Evolutionary conservation across 1,139 yeast species (phyloP).

Genomic region (Pichia inconspicua): DNA sequence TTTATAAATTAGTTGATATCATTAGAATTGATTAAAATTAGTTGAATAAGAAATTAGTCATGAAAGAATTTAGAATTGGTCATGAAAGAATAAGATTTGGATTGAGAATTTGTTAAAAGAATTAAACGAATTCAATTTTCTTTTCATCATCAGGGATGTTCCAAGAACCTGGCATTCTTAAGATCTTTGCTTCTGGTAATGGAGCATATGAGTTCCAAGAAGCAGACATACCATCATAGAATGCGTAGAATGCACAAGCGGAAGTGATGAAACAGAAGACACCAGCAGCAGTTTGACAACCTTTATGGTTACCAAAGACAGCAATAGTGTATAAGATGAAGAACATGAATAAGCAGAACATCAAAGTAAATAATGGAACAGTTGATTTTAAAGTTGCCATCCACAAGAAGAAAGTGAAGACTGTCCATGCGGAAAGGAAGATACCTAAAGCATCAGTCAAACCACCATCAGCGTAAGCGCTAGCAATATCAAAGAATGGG

Average conservation of each 20-base stretch:
- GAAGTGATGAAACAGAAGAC: slow-evolving; percentile 37
- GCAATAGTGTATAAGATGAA: slow-evolving; percentile 39
- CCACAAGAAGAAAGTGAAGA: slow-evolving; percentile 37
- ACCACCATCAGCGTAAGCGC: slow-evolving; percentile 27
- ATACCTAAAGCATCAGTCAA: slow-evolving; percentile 31
- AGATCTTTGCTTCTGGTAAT: slow-evolving; percentile 25
- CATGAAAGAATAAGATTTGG: background rate
- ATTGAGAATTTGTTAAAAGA: background rate
- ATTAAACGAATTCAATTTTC: slow-evolving; percentile 17
- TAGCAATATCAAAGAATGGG: slow-evolving; percentile 29
- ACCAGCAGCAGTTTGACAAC: slow-evolving; percentile 37
- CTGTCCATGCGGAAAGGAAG: slow-evolving; percentile 39
- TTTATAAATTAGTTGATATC: background rate
- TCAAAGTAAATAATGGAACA: slow-evolving; percentile 33
- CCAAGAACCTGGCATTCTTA: slow-evolving; percentile 28
- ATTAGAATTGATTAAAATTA: background rate
- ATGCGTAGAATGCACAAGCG: slow-evolving; percentile 36
- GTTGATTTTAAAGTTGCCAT: slow-evolving; percentile 39
- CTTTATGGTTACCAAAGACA: slow-evolving; percentile 30
- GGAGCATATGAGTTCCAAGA: slow-evolving; percentile 23
- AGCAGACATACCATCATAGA: slow-evolving; percentile 25
- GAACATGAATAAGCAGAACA: slow-evolving; percentile 33
- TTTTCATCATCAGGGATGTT: slow-evolving; percentile 20
- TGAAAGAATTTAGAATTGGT: background rate
- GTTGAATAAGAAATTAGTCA: background rate